phyloP scores from a whole-genome alignment of 495 filamentous ascomycete genomes.

The Xylaria palmicola region DNA sequence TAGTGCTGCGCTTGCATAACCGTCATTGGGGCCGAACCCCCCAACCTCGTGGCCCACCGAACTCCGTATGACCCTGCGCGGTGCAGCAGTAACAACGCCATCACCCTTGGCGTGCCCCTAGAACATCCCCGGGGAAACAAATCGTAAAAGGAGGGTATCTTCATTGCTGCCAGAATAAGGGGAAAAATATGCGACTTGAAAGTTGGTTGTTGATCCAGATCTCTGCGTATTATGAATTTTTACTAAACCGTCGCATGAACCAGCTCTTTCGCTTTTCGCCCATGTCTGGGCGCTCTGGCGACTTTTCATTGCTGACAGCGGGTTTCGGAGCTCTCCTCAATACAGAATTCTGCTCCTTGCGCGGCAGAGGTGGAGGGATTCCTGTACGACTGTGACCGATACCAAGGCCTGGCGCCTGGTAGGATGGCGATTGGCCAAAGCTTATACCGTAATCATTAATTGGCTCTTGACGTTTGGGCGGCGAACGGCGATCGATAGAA shows the following conservation, averaged over 20 bases:
- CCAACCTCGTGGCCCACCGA: neutral
- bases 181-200: neutral
- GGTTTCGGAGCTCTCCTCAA: slow-evolving; percentile 34
- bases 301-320: slow-evolving; percentile 21
- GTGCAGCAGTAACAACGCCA: neutral
- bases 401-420: slow-evolving; percentile 37
- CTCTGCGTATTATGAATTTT: slow-evolving; percentile 39
- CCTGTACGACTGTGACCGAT: slow-evolving; percentile 25
- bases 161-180: slow-evolving; percentile 6
- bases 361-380: slow-evolving; percentile 37
- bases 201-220: neutral
- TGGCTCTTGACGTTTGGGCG: slow-evolving; percentile 49
- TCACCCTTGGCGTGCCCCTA: neutral
- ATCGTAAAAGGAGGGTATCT: slow-evolving; percentile 19
- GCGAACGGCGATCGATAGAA: slow-evolving; percentile 72
- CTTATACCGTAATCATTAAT: slow-evolving; percentile 50
- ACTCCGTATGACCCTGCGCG: neutral
- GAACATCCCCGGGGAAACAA: neutral
- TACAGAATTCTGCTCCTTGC: slow-evolving; percentile 35
- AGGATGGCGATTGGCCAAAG: slow-evolving; percentile 36
- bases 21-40: neutral
- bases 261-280: slow-evolving; percentile 82
- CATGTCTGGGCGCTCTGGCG: slow-evolving; percentile 37
- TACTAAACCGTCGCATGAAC: slow-evolving; percentile 82
- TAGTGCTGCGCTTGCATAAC: slow-evolving; percentile 1